Percentiles rank a stretch among this genome's conserved stretches.
Evolutionary conservation across 306 rosid species (phyloP).

Genomic region (Ceratonia siliqua): DNA sequence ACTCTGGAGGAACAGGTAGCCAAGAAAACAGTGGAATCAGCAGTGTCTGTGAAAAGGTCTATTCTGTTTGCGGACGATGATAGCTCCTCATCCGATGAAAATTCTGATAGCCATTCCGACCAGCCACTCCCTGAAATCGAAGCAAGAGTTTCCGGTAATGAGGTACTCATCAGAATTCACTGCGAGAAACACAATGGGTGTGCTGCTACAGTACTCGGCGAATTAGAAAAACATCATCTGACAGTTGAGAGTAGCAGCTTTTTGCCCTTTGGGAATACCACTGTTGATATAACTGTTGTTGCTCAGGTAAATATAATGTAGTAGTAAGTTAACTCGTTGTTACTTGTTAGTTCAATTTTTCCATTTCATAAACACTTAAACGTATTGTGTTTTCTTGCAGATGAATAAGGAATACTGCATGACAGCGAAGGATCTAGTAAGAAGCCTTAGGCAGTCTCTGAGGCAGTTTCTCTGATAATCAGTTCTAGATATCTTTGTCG

Average conservation of each 20-base stretch:
- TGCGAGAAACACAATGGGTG: conserved; percentile 54
- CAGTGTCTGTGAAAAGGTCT: conserved; percentile 51
- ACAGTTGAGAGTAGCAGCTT: conserved; percentile 54
- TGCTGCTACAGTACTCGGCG: conserved; percentile 38
- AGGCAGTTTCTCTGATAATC: conserved; percentile 22
- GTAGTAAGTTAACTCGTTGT: too few species aligned
- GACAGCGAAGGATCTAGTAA: conserved; percentile 56
- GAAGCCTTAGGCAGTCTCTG: conserved; percentile 51
- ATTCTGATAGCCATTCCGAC: conserved; percentile 26
- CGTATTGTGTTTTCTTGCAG: conserved; percentile 40
- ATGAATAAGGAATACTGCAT: conserved; percentile 59
- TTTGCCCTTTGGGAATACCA: conserved; percentile 65
- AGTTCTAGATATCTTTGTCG: background rate
- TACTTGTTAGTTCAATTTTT: background rate
- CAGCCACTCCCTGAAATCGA: conserved; percentile 64
- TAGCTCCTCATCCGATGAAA: conserved; percentile 47
- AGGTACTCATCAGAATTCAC: conserved; percentile 64
- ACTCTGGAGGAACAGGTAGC: conserved; percentile 56
- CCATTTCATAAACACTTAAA: background rate
- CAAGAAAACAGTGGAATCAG: conserved; percentile 50
- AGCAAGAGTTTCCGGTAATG: conserved; percentile 63
- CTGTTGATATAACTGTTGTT: conserved; percentile 62
- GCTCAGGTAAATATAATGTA: conserved; percentile 63
- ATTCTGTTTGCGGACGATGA: conserved; percentile 40
- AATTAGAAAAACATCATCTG: conserved; percentile 57